Evolutionary conservation across 169 alveolate species (phyloP).

Genomic region (Perkinsus chesapeaki): DNA sequence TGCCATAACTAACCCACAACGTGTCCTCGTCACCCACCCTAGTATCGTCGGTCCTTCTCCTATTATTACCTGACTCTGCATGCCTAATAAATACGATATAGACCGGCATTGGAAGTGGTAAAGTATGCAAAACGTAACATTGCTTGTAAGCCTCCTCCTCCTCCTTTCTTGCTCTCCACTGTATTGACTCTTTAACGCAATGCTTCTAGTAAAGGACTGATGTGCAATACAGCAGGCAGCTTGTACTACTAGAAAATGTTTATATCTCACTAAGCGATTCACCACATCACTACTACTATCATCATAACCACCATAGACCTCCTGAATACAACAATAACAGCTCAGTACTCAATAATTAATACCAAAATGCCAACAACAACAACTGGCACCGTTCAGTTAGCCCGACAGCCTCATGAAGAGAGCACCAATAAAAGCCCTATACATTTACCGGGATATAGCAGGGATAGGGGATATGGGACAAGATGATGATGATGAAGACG

Average conservation of each 20-base stretch:
- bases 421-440: too few relatives aligned
- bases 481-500: too few relatives aligned
- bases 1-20: neutral
- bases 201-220: neutral
- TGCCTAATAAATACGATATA: neutral
- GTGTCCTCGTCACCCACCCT: neutral
- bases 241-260: neutral
- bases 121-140: neutral
- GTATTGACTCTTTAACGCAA: neutral
- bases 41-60: neutral
- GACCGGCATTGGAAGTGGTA: neutral
- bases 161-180: too few relatives aligned
- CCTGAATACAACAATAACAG: too few relatives aligned
- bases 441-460: too few relatives aligned
- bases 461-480: too few relatives aligned
- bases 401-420: too few relatives aligned
- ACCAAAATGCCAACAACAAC: too few relatives aligned
- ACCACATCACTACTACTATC: neutral
- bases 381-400: too few relatives aligned
- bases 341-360: too few relatives aligned
- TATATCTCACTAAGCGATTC: neutral
- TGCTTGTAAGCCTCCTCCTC: too few relatives aligned
- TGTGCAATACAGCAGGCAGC: neutral
- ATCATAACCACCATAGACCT: too few relatives aligned
- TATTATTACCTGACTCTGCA: neutral